Evolutionary conservation across 1,284 basidiomycete genomes (phyloP).

Genomic region (Vanrija humicola): DNA sequence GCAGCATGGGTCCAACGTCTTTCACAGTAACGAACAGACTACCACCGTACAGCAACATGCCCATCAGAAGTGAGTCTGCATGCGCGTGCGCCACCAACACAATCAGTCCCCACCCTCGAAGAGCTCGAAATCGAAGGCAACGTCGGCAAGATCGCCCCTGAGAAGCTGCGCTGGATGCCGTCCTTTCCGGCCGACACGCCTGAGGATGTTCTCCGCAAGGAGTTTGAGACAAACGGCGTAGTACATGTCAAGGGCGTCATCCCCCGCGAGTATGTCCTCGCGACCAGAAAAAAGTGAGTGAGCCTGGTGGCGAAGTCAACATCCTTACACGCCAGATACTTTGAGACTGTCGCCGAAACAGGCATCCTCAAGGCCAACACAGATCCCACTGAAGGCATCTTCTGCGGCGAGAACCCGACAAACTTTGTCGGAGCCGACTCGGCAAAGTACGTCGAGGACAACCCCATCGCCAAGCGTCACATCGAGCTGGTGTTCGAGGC

Average conservation of each 20-base stretch:
- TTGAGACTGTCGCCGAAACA: slow-evolving; percentile 7
- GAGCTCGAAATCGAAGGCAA: slow-evolving; percentile 6
- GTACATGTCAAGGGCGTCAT: slow-evolving; percentile 21
- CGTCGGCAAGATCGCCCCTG: background rate
- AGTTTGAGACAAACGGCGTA: slow-evolving; percentile 17
- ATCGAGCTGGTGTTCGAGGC: slow-evolving; percentile 4
- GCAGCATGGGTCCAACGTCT: too few relatives aligned
- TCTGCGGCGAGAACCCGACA: slow-evolving; percentile 1
- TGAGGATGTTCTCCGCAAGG: slow-evolving; percentile 11
- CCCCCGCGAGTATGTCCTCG: slow-evolving; percentile 16
- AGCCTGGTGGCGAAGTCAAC: background rate
- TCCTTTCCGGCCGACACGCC: slow-evolving; percentile 9
- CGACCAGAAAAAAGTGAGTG: slow-evolving; percentile 6
- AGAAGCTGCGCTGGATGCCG: slow-evolving; percentile 12
- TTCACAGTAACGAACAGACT: too few relatives aligned
- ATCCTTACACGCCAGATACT: slow-evolving; percentile 5
- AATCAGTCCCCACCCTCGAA: background rate
- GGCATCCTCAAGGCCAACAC: slow-evolving; percentile 13
- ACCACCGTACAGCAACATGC: too few relatives aligned
- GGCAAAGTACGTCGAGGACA: background rate
- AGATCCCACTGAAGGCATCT: slow-evolving; percentile 11
- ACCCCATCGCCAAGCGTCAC: background rate
- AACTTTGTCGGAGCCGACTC: slow-evolving; percentile 7
- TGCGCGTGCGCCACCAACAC: too few relatives aligned
- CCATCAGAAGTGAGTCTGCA: too few relatives aligned